Percentiles rank a stretch among this genome's conserved stretches.
These are phyloP conservation scores for Bombardia bombarda DNA, from an alignment of 495 filamentous ascomycete species.

Conservation along the genomic window DNA sequence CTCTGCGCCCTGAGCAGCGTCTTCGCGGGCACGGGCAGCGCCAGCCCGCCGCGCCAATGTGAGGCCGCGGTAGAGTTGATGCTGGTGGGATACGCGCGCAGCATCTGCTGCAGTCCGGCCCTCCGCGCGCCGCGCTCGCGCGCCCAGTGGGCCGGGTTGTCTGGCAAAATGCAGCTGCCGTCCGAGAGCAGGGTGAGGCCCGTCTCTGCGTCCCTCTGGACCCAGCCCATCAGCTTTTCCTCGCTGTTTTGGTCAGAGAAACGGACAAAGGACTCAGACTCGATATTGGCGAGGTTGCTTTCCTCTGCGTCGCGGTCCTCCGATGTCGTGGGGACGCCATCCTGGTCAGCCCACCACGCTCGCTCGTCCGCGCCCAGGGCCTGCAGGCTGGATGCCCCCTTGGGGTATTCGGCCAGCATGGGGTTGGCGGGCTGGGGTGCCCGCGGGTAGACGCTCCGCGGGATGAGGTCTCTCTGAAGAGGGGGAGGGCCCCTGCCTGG, in stretches of 20 bases:
- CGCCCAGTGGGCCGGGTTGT: slow-evolving; percentile 7
- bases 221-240: not conserved
- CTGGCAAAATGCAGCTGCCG: not conserved
- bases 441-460: slow-evolving; percentile 4
- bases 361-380: slow-evolving; percentile 2
- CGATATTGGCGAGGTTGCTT: not conserved
- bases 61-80: slow-evolving; percentile 15
- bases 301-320: too few species aligned
- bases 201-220: not conserved
- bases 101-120: slow-evolving; percentile 30
- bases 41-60: slow-evolving; percentile 19
- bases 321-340: not conserved
- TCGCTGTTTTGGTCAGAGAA: not conserved
- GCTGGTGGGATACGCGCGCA: slow-evolving; percentile 18
- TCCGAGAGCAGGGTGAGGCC: slow-evolving; percentile 8
- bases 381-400: too few species aligned
- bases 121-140: slow-evolving; percentile 29
- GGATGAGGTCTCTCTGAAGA: slow-evolving; percentile 4
- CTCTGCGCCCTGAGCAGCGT: slow-evolving; percentile 1
- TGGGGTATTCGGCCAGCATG: slow-evolving; percentile 3
- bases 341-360: slow-evolving; percentile 1
- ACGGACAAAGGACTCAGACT: too few species aligned
- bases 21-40: slow-evolving; percentile 17
- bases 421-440: slow-evolving; percentile 5
- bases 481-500: slow-evolving; percentile 3